phyloP scores from a whole-genome alignment of 2,329 filamentous ascomycete genomes.

The Pseudogymnoascus sp. region DNA sequence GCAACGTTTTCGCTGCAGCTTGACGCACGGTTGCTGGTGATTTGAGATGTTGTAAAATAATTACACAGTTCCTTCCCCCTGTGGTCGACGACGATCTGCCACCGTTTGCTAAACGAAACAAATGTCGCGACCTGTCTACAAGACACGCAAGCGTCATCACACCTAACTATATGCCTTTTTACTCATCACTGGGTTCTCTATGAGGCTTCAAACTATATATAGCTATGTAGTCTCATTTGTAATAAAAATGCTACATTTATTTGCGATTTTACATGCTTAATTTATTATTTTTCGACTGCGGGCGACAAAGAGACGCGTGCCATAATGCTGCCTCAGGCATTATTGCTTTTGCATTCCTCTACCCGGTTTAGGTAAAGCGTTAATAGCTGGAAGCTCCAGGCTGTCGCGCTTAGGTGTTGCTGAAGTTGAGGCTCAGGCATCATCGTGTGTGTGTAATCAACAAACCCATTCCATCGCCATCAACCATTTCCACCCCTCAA shows the following conservation, averaged over 20 bases:
- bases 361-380: background rate
- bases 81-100: conserved; percentile 7
- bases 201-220: background rate
- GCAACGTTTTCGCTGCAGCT: conserved; percentile 8
- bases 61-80: conserved; percentile 5
- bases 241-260: conserved; percentile 6
- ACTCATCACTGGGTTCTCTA: background rate
- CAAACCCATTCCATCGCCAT: conserved; percentile 10
- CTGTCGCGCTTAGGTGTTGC: conserved; percentile 8
- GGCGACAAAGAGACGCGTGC: background rate
- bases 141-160: conserved; percentile 6
- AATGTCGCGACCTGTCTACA: conserved; percentile 8
- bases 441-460: conserved; percentile 7
- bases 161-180: background rate
- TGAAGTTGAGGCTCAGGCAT: conserved; percentile 9
- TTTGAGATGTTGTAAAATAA: conserved; percentile 8
- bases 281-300: conserved; percentile 1
- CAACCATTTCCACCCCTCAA: background rate
- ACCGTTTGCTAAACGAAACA: conserved; percentile 8
- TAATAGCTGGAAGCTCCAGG: conserved; percentile 2
- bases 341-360: background rate
- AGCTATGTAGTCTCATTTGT: background rate
- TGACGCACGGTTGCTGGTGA: background rate
- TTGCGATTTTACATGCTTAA: background rate
- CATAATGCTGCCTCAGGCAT: background rate